A percentile compares a stretch with the other conserved stretches of the same genome.
Evolutionary conservation across 805 yeast species (phyloP).

Genomic region (Candida namnaoensis): DNA sequence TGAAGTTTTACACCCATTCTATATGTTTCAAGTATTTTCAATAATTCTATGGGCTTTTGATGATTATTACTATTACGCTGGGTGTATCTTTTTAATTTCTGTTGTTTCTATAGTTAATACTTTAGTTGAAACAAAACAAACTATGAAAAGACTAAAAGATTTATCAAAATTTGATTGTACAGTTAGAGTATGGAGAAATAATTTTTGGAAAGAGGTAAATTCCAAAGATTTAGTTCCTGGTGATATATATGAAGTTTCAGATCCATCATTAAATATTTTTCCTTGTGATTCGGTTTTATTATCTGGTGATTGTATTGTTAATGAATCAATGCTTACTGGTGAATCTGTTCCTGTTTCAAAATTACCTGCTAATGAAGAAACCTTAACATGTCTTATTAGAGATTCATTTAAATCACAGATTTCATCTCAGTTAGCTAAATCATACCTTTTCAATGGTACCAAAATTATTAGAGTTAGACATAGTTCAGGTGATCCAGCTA

Average conservation of each 20-base stretch:
- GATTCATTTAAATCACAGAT: conserved; percentile 49
- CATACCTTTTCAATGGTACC: conserved; percentile 83
- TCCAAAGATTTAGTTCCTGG: conserved; percentile 90
- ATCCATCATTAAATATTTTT: conserved; percentile 60
- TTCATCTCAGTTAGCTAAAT: conserved; percentile 58
- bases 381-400: conserved; percentile 45
- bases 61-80: conserved; percentile 88
- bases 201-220: conserved; percentile 78
- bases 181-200: conserved; percentile 85
- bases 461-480: conserved; percentile 76
- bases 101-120: conserved; percentile 73
- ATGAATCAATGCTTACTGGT: conserved; percentile 97
- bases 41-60: conserved; percentile 88
- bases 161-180: conserved; percentile 71
- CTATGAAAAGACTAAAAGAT: conserved; percentile 62
- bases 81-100: conserved; percentile 85
- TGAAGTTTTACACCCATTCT: conserved; percentile 92
- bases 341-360: conserved; percentile 97
- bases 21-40: conserved; percentile 89
- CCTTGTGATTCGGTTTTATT: conserved; percentile 89
- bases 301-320: conserved; percentile 92
- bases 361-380: conserved; percentile 51
- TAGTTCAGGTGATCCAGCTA: conserved; percentile 47
- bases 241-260: conserved; percentile 86
- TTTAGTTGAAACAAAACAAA: conserved; percentile 73